Percentiles rank a stretch among this genome's conserved stretches.
phyloP scores from a whole-genome alignment of 2,329 filamentous ascomycete genomes.

The Drechslerella coelobrocha region DNA sequence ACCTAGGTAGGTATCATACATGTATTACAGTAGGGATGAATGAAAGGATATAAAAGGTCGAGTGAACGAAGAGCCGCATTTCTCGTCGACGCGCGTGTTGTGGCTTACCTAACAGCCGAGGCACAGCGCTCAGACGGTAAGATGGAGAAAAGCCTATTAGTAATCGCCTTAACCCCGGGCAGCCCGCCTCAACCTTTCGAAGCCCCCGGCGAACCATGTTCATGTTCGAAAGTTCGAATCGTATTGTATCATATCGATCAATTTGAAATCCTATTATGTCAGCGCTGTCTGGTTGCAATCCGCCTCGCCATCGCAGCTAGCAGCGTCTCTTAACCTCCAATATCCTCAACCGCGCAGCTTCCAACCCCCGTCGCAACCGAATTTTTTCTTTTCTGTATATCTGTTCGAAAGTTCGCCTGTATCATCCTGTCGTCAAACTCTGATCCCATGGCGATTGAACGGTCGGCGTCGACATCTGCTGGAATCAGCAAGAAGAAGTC shows the following conservation, averaged over 20 bases:
- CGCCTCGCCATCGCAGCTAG: constrained; percentile 11
- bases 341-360: not conserved
- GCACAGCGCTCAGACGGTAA: not conserved
- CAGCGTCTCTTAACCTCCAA: not conserved
- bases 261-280: constrained; percentile 35
- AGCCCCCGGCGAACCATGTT: too few species aligned
- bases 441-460: constrained; percentile 43
- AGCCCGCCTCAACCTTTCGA: too few species aligned
- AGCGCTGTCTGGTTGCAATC: constrained; percentile 26
- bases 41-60: too few species aligned
- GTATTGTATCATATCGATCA: constrained; percentile 21
- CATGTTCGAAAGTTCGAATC: too few species aligned
- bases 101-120: not conserved
- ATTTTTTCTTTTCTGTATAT: not conserved
- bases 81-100: too few species aligned
- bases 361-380: not conserved
- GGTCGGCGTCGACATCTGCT: constrained; percentile 16
- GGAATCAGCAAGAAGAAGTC: constrained; percentile 43
- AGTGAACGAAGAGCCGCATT: too few species aligned
- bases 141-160: not conserved
- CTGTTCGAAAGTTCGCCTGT: constrained; percentile 2
- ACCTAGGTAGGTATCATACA: too few species aligned
- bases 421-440: constrained; percentile 5
- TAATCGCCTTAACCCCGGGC: not conserved
- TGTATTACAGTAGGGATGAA: too few species aligned